A percentile compares a stretch with the other conserved stretches of the same genome.
Conservation (phyloP, 768 basidiomycete genomes). For the Naganishia randhawae region DNA sequence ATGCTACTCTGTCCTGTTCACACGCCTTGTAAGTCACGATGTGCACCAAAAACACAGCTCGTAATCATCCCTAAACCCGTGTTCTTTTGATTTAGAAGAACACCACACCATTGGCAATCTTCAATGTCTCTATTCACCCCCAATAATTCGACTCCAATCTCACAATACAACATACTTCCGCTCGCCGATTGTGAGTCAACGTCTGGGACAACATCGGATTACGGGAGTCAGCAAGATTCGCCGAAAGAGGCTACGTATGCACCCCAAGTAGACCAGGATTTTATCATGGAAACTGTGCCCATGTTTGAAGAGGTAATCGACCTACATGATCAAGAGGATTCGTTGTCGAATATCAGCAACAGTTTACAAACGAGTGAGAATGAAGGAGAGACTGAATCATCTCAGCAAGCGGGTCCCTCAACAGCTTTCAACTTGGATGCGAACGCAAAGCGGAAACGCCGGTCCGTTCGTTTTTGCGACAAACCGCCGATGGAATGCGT, state of each 20-base stretch:
- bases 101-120: neutral
- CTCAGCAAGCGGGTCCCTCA: neutral
- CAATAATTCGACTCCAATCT: neutral
- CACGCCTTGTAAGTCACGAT: neutral
- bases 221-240: neutral
- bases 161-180: neutral
- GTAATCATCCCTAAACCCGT: neutral
- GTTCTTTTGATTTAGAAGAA: neutral
- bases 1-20: neutral
- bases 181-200: neutral
- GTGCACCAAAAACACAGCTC: neutral
- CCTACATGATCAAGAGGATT: constrained; percentile 20
- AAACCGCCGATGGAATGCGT: neutral
- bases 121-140: neutral
- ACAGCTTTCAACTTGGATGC: neutral
- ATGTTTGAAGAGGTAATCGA: constrained; percentile 1
- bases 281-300: neutral
- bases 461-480: neutral
- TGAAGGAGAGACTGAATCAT: constrained; percentile 1
- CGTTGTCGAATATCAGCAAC: constrained; percentile 19
- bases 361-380: constrained; percentile 13
- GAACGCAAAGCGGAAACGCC: neutral
- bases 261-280: neutral
- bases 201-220: no score
- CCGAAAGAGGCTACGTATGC: neutral